phyloP scores from a whole-genome alignment of 495 filamentous ascomycete species.

The Saxophila tyrrhenica region DNA sequence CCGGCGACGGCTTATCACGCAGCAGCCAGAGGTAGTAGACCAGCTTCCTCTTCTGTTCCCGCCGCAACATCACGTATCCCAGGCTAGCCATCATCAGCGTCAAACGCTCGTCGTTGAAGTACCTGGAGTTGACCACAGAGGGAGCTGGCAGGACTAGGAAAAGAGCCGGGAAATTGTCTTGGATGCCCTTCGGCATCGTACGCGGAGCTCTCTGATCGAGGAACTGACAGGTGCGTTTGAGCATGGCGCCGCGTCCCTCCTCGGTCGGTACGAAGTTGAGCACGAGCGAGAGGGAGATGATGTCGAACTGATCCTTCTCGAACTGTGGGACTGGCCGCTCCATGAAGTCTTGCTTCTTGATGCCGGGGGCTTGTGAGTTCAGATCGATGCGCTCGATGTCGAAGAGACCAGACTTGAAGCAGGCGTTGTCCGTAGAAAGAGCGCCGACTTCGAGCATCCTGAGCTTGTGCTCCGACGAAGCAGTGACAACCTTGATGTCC shows the following conservation, averaged over 20 bases:
- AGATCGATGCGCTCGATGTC: conserved; percentile 81
- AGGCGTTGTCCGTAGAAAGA: conserved; percentile 72
- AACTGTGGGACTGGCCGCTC: conserved; percentile 56
- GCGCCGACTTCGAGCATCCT: conserved; percentile 83
- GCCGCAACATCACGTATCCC: conserved; percentile 53
- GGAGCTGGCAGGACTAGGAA: conserved; percentile 86
- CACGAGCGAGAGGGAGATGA: conserved; percentile 88
- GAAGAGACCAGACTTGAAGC: conserved; percentile 57
- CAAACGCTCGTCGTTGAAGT: conserved; percentile 65
- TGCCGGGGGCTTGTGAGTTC: conserved; percentile 68
- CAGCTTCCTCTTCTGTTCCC: conserved; percentile 70
- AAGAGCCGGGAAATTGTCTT: conserved; percentile 52
- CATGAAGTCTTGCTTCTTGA: conserved; percentile 91
- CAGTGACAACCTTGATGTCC: conserved; percentile 26
- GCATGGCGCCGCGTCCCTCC: conserved; percentile 71
- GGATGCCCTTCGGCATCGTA: not conserved
- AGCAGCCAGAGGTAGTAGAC: conserved; percentile 78
- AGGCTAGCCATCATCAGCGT: conserved; percentile 61
- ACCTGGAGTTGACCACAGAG: conserved; percentile 86
- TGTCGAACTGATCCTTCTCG: conserved; percentile 60
- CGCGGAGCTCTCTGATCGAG: conserved; percentile 31
- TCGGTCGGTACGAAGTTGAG: conserved; percentile 85
- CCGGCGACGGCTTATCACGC: conserved; percentile 21
- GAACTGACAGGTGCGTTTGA: conserved; percentile 60
- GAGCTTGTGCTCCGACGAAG: conserved; percentile 27